These are phyloP conservation scores for Saccharomycopsis fodiens DNA, from an alignment of 805 yeast species.

Conservation along the genomic window DNA sequence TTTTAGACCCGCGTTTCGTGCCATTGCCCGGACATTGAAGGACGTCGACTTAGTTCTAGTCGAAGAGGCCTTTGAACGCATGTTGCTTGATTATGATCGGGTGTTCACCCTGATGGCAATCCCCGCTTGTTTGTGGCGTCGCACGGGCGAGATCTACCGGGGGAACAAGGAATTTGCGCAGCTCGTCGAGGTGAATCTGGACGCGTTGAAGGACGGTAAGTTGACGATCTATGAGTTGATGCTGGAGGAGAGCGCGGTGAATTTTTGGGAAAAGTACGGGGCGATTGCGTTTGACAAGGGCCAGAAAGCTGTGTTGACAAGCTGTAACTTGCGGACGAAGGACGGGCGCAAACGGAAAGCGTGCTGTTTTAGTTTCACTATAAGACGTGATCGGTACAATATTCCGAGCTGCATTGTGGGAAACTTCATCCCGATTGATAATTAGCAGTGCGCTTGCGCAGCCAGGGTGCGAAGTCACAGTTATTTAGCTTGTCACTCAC, in stretches of 20 bases:
- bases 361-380: slow-evolving; percentile 92
- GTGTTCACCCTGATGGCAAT: slow-evolving; percentile 97
- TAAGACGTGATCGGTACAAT: slow-evolving; percentile 84
- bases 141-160: slow-evolving; percentile 92
- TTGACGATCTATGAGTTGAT: slow-evolving; percentile 87
- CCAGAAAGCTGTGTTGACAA: slow-evolving; percentile 88
- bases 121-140: slow-evolving; percentile 95
- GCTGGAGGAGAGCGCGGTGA: slow-evolving; percentile 94
- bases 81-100: slow-evolving; percentile 87
- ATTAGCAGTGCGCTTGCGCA: too few relatives aligned
- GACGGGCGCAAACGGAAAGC: slow-evolving; percentile 75
- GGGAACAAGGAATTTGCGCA: slow-evolving; percentile 96
- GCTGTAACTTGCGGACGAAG: slow-evolving; percentile 77
- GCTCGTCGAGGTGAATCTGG: slow-evolving; percentile 80
- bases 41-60: slow-evolving; percentile 88
- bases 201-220: slow-evolving; percentile 86
- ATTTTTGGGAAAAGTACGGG: slow-evolving; percentile 96
- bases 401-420: slow-evolving; percentile 96
- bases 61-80: slow-evolving; percentile 89
- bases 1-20: slow-evolving; percentile 88
- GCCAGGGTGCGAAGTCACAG: too few relatives aligned
- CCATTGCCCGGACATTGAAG: slow-evolving; percentile 81
- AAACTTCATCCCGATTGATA: slow-evolving; percentile 73
- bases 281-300: slow-evolving; percentile 94
- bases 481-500: too few relatives aligned